A percentile compares a stretch with the other conserved stretches of the same genome.
Evolutionary conservation across 192 early-diverging fungal species (phyloP).

Genomic region (Dimargaris cristalligena): DNA sequence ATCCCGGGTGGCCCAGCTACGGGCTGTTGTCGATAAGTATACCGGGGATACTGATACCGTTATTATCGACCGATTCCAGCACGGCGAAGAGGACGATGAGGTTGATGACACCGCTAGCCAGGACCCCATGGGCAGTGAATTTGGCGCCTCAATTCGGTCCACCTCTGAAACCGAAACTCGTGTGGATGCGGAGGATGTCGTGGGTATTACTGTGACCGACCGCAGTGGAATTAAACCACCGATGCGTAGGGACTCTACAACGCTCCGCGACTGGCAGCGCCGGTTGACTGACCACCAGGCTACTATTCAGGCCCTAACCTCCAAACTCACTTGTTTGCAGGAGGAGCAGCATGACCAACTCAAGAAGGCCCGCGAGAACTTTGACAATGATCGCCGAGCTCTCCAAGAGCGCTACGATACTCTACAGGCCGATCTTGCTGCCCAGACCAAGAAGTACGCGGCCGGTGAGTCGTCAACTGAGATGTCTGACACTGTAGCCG

Average conservation of each 20-base stretch:
- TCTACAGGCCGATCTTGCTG: neutral
- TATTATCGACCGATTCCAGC: too few relatives aligned
- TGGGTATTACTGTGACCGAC: too few relatives aligned
- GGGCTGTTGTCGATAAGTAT: constrained; percentile 5
- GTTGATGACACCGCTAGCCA: neutral
- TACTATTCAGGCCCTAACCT: constrained; percentile 7
- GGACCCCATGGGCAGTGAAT: too few relatives aligned
- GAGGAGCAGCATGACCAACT: constrained; percentile 4
- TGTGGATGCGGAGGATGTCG: constrained; percentile 4
- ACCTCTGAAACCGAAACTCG: constrained; percentile 10
- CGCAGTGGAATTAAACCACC: neutral
- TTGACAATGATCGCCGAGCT: neutral
- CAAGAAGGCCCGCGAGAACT: neutral
- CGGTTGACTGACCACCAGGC: neutral
- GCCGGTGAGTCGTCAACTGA: neutral
- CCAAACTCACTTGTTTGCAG: neutral
- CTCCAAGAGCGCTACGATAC: neutral
- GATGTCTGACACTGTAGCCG: neutral
- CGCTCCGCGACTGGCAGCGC: constrained; percentile 2
- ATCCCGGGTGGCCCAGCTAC: constrained; percentile 2
- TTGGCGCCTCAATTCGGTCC: constrained; percentile 1
- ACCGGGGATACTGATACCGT: too few relatives aligned
- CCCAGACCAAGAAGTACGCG: neutral
- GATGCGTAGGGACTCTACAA: neutral
- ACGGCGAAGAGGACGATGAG: neutral